Conservation (phyloP, 148 eudicot genomes). For the Camellia sinensis region DNA sequence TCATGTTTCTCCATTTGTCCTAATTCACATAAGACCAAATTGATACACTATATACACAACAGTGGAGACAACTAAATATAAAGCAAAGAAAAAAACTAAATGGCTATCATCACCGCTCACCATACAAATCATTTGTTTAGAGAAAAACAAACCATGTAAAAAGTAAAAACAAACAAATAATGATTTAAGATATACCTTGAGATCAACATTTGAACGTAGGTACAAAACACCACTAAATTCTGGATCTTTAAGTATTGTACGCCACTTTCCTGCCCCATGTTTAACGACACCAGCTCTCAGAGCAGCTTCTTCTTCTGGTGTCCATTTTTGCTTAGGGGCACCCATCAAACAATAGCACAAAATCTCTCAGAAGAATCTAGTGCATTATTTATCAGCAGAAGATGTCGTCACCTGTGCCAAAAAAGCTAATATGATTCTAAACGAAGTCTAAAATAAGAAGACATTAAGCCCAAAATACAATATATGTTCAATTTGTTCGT, state of each 20-base stretch:
- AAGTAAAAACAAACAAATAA: neutral
- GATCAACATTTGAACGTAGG: conserved; percentile 83
- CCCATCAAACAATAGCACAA: conserved; percentile 48
- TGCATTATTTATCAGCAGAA: too few species aligned
- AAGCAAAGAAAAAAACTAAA: neutral
- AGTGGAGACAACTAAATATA: neutral
- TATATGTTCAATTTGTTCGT: too few species aligned
- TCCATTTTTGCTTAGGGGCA: conserved; percentile 97
- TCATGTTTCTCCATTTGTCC: conserved; percentile 99
- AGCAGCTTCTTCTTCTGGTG: conserved; percentile 90
- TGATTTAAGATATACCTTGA: conserved; percentile 48
- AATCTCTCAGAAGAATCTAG: conserved; percentile 3
- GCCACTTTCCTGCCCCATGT: conserved; percentile 95
- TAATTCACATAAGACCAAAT: conserved; percentile 22
- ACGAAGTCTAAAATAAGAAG: too few species aligned
- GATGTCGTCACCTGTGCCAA: too few species aligned
- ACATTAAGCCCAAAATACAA: too few species aligned
- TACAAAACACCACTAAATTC: conserved; percentile 70
- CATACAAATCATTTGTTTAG: neutral
- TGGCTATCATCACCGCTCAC: neutral
- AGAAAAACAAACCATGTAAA: conserved; percentile 2
- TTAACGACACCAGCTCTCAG: conserved; percentile 82
- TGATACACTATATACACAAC: neutral
- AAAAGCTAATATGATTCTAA: too few species aligned
- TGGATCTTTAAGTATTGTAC: conserved; percentile 90